Evolutionary conservation across 768 basidiomycete genomes (phyloP), one percentile per base, ranked within the genome.

Genomic region (Cubamyces sp.): DNA sequence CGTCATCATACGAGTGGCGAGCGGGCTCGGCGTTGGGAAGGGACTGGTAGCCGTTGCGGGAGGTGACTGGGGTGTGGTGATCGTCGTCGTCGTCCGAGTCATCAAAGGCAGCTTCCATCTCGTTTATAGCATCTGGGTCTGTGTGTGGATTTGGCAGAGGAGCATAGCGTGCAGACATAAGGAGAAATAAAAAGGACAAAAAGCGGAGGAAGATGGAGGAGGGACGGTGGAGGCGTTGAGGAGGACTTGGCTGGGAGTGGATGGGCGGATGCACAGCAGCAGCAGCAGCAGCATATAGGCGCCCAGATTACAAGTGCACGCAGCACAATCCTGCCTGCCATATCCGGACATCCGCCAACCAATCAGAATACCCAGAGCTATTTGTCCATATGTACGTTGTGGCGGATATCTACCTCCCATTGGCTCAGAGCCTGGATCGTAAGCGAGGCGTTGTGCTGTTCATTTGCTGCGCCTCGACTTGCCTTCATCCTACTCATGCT

Each of bases 101-200:
- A 72, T 88, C 87, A 66, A 95, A 95, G 1, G 94, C 92, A 23
- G 92, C 92, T 70, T 94, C 89, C 84, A 95, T 86, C 78, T 94
- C 88, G 61, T 81, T 72, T 49, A 79, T 76, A 9, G 78, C 73
- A 57, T 80, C 76, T 48, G 74, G 76, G 70, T 83, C 82, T 18
- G 79, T 75, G 67, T 77, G 78, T 21, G 83, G 80, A 66, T 83
- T 86, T 12, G 87, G 86, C 47, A 91, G 75, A 61, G 89, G 85
- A 1, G 85, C 84, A 81, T 92, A 92, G 67, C 85, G 83, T 66
- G 78, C 81, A 67, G 86, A 74, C 81, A 70, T 68, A 46, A 40
- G 41, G 26, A 34, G 16, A 5, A 59, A 57, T 42, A 50, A 57
- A 57, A 12, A 21, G 11, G 19, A 19, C 18, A 30, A 5, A 15